These are phyloP conservation scores for Pleurotus giganteus DNA, from an alignment of 768 basidiomycete genomes.

Conservation along the genomic window DNA sequence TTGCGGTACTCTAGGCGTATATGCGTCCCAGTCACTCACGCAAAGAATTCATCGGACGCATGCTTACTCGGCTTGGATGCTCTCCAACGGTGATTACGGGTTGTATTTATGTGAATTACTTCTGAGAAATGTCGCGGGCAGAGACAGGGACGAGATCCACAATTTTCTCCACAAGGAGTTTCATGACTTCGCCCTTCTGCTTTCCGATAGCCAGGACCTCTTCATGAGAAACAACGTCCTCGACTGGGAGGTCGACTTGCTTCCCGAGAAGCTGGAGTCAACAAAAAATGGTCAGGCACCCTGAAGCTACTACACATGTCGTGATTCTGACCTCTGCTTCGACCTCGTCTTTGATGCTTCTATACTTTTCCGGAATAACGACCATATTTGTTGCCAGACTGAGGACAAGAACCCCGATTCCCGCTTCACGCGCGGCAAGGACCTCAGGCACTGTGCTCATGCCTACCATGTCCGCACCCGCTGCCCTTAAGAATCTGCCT, in stretches of 20 bases:
- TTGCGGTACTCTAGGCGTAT: no score
- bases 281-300: not conserved
- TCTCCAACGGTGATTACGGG: no score
- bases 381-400: slow-evolving; percentile 88
- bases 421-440: slow-evolving; percentile 73
- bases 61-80: no score
- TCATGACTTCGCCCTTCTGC: slow-evolving; percentile 71
- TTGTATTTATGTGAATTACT: no score
- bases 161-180: slow-evolving; percentile 63
- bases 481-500: slow-evolving; percentile 68
- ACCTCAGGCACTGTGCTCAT: slow-evolving; percentile 95
- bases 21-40: no score
- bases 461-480: slow-evolving; percentile 88
- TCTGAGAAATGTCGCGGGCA: slow-evolving; percentile 2
- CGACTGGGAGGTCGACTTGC: slow-evolving; percentile 35
- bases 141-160: slow-evolving; percentile 32
- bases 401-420: slow-evolving; percentile 72
- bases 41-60: no score
- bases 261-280: slow-evolving; percentile 58
- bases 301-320: not conserved
- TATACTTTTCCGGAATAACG: slow-evolving; percentile 64
- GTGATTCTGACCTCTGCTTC: slow-evolving; percentile 61
- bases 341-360: slow-evolving; percentile 72
- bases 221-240: slow-evolving; percentile 66
- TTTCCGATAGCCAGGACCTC: slow-evolving; percentile 71